Conservation (phyloP, 352 stramenopile genomes). For the Phytophthora cactorum region DNA sequence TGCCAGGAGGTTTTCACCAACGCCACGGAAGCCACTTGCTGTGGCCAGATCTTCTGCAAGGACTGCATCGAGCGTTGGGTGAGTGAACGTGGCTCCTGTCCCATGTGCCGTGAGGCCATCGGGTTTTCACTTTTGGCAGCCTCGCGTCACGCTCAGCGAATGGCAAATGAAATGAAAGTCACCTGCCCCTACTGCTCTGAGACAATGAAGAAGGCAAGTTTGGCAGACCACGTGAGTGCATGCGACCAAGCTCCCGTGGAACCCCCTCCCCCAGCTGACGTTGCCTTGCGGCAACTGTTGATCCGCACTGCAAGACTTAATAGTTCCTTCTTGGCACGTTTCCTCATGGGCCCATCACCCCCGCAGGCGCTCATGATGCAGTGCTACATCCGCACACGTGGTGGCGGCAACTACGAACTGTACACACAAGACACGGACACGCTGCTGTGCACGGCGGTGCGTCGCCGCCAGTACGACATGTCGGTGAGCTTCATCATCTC, state of each 20-base stretch:
- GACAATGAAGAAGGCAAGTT: conserved; percentile 76
- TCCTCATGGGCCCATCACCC: conserved; percentile 63
- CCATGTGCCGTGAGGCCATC: conserved; percentile 83
- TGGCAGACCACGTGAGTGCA: conserved; percentile 63
- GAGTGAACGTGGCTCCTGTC: conserved; percentile 78
- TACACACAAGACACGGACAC: conserved; percentile 86
- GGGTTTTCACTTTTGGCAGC: conserved; percentile 68
- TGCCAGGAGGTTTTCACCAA: conserved; percentile 84
- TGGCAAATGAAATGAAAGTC: conserved; percentile 89
- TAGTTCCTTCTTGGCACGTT: conserved; percentile 54
- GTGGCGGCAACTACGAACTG: conserved; percentile 84
- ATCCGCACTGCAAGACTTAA: conserved; percentile 67
- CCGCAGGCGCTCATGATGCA: conserved; percentile 81
- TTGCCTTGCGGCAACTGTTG: conserved; percentile 67
- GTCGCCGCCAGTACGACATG: conserved; percentile 88
- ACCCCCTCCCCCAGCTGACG: conserved; percentile 73
- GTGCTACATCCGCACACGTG: conserved; percentile 87
- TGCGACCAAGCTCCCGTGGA: conserved; percentile 79
- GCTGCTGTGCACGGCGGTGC: conserved; percentile 76
- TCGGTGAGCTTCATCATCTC: conserved; percentile 85
- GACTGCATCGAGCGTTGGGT: conserved; percentile 84
- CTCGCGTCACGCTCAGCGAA: conserved; percentile 77
- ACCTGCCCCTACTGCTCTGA: conserved; percentile 69
- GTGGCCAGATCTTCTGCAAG: conserved; percentile 88
- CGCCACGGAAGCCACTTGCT: conserved; percentile 82